Conservation (phyloP, 371 early-diverging fungal genomes). For the Rhizopus microsporus region DNA sequence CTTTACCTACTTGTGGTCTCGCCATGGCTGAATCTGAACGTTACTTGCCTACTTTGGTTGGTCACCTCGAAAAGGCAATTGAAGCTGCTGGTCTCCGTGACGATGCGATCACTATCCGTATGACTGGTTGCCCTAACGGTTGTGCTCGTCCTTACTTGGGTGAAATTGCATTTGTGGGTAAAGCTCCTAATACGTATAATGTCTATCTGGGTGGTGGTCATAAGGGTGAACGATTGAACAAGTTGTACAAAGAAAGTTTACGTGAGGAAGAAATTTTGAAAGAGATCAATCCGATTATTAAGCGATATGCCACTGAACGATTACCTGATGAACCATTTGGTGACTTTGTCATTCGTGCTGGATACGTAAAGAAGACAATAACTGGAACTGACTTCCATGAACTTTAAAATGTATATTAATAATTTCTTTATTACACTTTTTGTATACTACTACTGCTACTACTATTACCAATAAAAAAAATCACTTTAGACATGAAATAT, state of each 20-base stretch:
- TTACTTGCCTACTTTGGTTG: conserved; percentile 84
- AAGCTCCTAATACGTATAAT: conserved; percentile 92
- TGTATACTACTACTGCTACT: too few relatives aligned
- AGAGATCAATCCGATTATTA: conserved; percentile 76
- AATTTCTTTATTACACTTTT: too few relatives aligned
- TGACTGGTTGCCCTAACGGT: conserved; percentile 97
- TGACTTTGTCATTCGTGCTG: conserved; percentile 90
- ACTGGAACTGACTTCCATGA: conserved; percentile 81
- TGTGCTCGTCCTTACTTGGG: conserved; percentile 93
- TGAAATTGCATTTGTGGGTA: conserved; percentile 94
- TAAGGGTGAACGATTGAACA: conserved; percentile 84
- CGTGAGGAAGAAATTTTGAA: conserved; percentile 84
- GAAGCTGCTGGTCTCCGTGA: conserved; percentile 80
- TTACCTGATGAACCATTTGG: conserved; percentile 84
- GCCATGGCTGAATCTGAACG: conserved; percentile 97
- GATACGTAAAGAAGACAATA: conserved; percentile 80
- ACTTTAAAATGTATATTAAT: conserved; percentile 16
- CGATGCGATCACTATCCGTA: conserved; percentile 90
- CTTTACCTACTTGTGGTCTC: conserved; percentile 90
- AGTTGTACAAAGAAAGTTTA: conserved; percentile 85
- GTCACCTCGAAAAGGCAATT: conserved; percentile 73
- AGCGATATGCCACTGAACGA: conserved; percentile 75
- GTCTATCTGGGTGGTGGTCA: conserved; percentile 92
- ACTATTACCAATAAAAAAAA: too few relatives aligned
- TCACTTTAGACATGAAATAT: too few relatives aligned